Evolutionary conservation across 345 rosid species (phyloP), one percentile per base, ranked within the genome.

Genomic region (Viola odorata): DNA sequence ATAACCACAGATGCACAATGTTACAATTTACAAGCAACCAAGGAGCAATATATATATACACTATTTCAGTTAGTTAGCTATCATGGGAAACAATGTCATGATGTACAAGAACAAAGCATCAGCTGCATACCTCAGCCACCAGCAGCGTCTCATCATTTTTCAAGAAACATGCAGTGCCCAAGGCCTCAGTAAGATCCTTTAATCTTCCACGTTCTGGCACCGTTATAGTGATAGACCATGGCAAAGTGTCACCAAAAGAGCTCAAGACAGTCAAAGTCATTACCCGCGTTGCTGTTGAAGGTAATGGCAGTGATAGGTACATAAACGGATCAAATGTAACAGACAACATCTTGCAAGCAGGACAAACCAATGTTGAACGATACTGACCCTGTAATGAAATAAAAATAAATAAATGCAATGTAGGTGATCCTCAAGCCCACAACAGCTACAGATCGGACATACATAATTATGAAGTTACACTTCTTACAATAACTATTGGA

Each of bases 311-410:
- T 0, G 68, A 66, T 17, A 66, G 48, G 52, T 72, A 57, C 76
- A 72, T 62, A 66, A 66, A 72, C 44, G 68, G 76, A 52, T 72
- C 76, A 62, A 66, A 66, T 13, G 71, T 51, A 53, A 62, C 63
- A 9, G 64, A 66, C 57, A 50, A 55, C 66, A 61, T 66, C 53
- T 57, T 62, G 55, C 76, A 66, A 57, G 17, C 7, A 15, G 66
- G 68, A 61, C 50, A 65, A 23, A 50, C 47, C 41, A 58, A 11
- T 12, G 53, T 71, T 58, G 76, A 72, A 7, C 55, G 63, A 41
- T 72, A 61, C 45, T 66, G 61, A 42, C 76, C 76, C 76, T 60
- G 15, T 55, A 47, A 45, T 48, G 32, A 58, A 14, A 60, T 53
- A 7, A 55, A 57, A 60, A 53, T 41, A 4, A 32, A 17, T 12